A percentile compares a stretch with the other conserved stretches of the same genome.
Conservation (phyloP, 2,329 filamentous ascomycete genomes). For the Penicillium sp. region DNA sequence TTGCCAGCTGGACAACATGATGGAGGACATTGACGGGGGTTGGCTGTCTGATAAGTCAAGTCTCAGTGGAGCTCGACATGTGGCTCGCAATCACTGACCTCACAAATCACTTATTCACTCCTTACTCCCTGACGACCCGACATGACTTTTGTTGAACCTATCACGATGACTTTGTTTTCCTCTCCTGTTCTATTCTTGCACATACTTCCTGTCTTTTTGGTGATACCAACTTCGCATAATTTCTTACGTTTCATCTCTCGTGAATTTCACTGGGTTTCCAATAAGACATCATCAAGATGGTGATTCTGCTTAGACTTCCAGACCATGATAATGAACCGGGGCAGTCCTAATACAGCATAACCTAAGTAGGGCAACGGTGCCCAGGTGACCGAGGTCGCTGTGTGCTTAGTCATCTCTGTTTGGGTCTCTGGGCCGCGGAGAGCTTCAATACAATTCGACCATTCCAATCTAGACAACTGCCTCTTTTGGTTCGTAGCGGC, state of each 20-base stretch:
- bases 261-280: no score
- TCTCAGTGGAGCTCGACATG: conserved; percentile 10
- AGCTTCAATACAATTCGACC: conserved; percentile 6
- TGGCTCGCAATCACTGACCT: conserved; percentile 11
- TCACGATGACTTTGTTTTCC: conserved; percentile 1
- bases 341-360: no score
- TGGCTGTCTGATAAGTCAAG: conserved; percentile 32
- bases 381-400: conserved; percentile 15
- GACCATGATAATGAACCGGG: no score
- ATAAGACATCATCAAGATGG: no score
- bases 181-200: not conserved
- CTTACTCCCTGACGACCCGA: conserved; percentile 2
- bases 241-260: no score
- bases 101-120: conserved; percentile 1
- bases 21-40: conserved; percentile 33
- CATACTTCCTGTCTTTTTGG: not conserved
- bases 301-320: no score
- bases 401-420: conserved; percentile 20
- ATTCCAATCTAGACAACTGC: not conserved
- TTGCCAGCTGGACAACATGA: conserved; percentile 33
- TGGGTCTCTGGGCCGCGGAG: conserved; percentile 1
- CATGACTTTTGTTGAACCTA: conserved; percentile 5
- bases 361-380: not conserved
- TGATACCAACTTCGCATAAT: no score
- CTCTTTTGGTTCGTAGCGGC: not conserved